Evolutionary conservation across 805 yeast genomes (phyloP), one percentile per base, ranked within the genome.

Genomic region (Soucietia sequanensis): DNA sequence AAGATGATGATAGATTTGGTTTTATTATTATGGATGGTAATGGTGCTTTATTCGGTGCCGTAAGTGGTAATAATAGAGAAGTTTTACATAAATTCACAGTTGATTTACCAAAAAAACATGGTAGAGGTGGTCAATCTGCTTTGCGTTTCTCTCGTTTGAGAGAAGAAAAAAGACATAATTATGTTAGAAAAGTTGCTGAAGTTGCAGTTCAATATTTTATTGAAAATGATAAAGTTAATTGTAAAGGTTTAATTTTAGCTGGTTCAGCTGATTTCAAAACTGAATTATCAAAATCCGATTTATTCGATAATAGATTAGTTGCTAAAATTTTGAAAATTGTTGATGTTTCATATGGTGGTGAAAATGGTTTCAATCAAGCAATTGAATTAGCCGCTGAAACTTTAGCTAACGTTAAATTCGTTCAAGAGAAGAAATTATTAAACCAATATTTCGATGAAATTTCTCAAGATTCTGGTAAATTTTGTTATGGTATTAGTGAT

Each of bases 101-200:
- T 37, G 99, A 93, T 65, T 75, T 93, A 54, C 99, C 99, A 54
- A 93, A 93, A 75, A 93, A 93, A 87, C 99, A 93, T 75, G 99
- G 99, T 57, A 85, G 99, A 78, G 99, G 99, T 85, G 99, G 99
- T 84, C 99, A 93, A 73, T 93, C 99, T 44, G 99, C 99, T 29
- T 62, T 93, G 51, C 98, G 99, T 87, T 93, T 93, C 75, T 83
- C 97, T 17, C 90, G 99, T 76, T 76, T 93, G 65, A 85, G 99
- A 78, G 99, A 93, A 53, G 99, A 93, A 69, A 93, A 93, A 65
- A 88, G 99, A 74, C 99, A 93, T 67, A 93, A 93, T 65, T 93
- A 93, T 69, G 95, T 93, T 43, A 80, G 99, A 69, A 93, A 93
- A 59, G 99, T 93, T 31, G 96, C 98, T 33, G 99, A 93, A 72